Conservation (phyloP, 352 stramenopile genomes). For the Phytophthora pluvialis region DNA sequence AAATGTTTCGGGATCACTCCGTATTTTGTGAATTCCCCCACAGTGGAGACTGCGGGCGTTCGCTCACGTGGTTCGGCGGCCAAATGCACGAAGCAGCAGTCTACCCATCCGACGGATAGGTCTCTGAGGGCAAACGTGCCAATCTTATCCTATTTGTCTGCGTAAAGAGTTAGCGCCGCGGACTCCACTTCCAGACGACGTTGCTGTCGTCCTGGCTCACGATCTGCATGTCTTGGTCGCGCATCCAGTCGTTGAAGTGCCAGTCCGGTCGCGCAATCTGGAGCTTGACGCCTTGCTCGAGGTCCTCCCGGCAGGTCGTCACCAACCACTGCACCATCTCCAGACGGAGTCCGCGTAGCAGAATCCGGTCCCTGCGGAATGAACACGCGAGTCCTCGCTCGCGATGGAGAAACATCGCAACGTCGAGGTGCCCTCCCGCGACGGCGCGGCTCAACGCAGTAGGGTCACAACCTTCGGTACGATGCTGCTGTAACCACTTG, state of each 20-base stretch:
- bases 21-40: too few relatives aligned
- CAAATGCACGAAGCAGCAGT: too few relatives aligned
- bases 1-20: too few relatives aligned
- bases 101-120: too few relatives aligned
- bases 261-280: conserved; percentile 22
- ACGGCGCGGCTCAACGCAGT: conserved; percentile 19
- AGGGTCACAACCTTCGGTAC: conserved; percentile 9
- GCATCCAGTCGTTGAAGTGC: conserved; percentile 33
- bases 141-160: too few relatives aligned
- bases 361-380: conserved; percentile 7
- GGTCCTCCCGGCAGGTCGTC: conserved; percentile 1
- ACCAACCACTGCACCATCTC: conserved; percentile 32
- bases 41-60: too few relatives aligned
- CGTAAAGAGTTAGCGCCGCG: not conserved
- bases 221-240: conserved; percentile 11
- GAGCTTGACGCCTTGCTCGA: conserved; percentile 16
- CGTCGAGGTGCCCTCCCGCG: conserved; percentile 14
- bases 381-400: conserved; percentile 14
- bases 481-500: conserved; percentile 21
- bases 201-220: conserved; percentile 16
- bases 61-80: too few relatives aligned
- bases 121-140: too few relatives aligned
- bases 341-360: conserved; percentile 9
- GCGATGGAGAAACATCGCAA: conserved; percentile 21
- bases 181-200: conserved; percentile 13